Base-by-base conservation (phyloP, 805 yeast genomes). In the Nakazawaea ishiwadae region DNA sequence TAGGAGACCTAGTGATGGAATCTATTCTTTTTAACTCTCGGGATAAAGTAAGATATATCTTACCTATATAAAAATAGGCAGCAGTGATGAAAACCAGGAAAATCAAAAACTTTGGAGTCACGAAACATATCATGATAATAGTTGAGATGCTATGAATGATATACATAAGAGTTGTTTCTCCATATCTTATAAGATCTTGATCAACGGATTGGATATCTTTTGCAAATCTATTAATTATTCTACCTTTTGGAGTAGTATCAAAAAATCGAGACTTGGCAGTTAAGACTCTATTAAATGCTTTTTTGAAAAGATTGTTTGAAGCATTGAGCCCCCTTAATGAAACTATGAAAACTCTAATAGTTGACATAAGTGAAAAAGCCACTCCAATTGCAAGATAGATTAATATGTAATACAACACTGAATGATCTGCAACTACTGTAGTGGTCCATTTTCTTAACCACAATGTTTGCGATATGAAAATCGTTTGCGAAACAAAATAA, bases 381-480 rank as follows among this genome's bases (percentile, higher is more conserved):
- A 79, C 45, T 48, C 95, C 93, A 51, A 86, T 75, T 4, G 68
- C 42, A 34, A 77, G 77, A 52, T 85, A 87, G 20, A 83, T 63
- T 4, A 61, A 42, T 46, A 84, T 64, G 56, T 84, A 86, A 59
- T 69, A 87, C 41, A 66, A 49, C 5, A 85, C 65, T n/a, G 71
- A 52, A 45, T 75, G 73, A 8, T 7, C 12, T 53, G 16, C 48
- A 52, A 44, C 70, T 65, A 37, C n/a, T n/a, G 65, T 63, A 38
- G 69, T 56, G 4, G 95, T 81, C 97, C 97, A 90, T 20, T 67
- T 59, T 63, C 91, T 78, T 55, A 90, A 75, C 97, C 96, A 90
- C 81, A 86, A 86, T 2, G 96, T 80, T 63, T 88, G 96, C 14
- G 68, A 63, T 50, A 89, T 77, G 53, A 69, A 72, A 12, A 78